Percentiles rank a stretch among this genome's conserved stretches.
Conservation (phyloP, 2,329 filamentous ascomycete genomes). For the Parascedosporium putredinis region DNA sequence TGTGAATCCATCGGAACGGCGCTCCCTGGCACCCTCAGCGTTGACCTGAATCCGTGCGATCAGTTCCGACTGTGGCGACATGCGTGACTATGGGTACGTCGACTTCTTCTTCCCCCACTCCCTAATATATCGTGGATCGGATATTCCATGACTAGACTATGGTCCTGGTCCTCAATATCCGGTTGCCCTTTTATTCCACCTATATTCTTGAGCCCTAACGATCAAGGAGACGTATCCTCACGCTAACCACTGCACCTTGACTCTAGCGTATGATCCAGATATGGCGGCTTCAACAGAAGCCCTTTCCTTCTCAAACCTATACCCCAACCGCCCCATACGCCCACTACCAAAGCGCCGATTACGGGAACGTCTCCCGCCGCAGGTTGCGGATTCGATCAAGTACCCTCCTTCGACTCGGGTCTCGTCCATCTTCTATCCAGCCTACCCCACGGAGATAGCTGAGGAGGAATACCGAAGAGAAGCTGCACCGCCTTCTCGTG, state of each 20-base stretch:
- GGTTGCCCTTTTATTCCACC: too few relatives aligned
- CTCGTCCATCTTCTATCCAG: slow-evolving; percentile 50
- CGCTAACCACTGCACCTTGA: slow-evolving; percentile 4
- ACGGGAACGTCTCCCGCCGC: slow-evolving; percentile 75
- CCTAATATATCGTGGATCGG: too few relatives aligned
- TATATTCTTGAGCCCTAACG: too few relatives aligned
- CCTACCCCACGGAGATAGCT: slow-evolving; percentile 7
- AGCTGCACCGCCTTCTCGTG: background rate
- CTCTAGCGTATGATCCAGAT: slow-evolving; percentile 33
- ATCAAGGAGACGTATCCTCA: too few relatives aligned
- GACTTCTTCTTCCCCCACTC: background rate
- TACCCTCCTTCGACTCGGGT: slow-evolving; percentile 69
- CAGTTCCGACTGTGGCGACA: background rate
- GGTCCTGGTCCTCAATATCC: too few relatives aligned
- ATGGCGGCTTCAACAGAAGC: slow-evolving; percentile 55
- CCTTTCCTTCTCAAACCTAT: slow-evolving; percentile 58
- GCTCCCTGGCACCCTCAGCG: background rate
- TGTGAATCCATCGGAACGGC: background rate
- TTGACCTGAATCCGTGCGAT: background rate
- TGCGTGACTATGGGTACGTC: slow-evolving; percentile 8
- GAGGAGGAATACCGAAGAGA: slow-evolving; percentile 5
- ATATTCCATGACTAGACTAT: too few relatives aligned
- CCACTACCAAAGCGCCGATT: slow-evolving; percentile 83
- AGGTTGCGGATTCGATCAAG: slow-evolving; percentile 70
- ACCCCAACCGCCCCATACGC: slow-evolving; percentile 83